Conservation (phyloP, 1,284 basidiomycete genomes). For the Sanghuangporus baumii region DNA sequence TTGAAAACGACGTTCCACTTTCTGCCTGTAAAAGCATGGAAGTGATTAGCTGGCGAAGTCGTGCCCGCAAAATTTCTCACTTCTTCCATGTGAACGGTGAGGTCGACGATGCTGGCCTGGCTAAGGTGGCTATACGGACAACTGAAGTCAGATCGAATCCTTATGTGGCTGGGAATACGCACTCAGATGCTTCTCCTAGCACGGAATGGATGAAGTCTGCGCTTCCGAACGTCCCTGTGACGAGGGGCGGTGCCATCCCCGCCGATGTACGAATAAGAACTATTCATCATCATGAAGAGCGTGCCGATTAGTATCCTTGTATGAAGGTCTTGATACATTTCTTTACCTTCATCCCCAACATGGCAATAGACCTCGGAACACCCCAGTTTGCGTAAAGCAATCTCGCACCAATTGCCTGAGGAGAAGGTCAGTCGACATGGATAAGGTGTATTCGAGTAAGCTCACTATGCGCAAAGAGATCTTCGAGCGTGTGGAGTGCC, state of each 20-base stretch:
- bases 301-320: neutral
- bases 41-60: neutral
- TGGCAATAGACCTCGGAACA: slow-evolving; percentile 49
- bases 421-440: neutral
- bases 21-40: neutral
- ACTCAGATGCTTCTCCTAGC: slow-evolving; percentile 31
- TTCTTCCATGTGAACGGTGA: slow-evolving; percentile 42
- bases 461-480: slow-evolving; percentile 45
- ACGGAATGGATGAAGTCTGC: slow-evolving; percentile 43
- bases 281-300: neutral
- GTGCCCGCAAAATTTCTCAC: slow-evolving; percentile 17
- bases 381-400: slow-evolving; percentile 41
- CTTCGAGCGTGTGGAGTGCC: slow-evolving; percentile 38
- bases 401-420: slow-evolving; percentile 36
- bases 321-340: neutral
- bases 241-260: slow-evolving; percentile 44
- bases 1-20: neutral
- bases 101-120: slow-evolving; percentile 48
- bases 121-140: slow-evolving; percentile 18
- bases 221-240: slow-evolving; percentile 52
- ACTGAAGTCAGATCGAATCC: neutral
- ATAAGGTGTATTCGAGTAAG: neutral
- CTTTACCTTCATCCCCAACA: slow-evolving; percentile 42
- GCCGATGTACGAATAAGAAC: slow-evolving; percentile 39
- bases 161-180: slow-evolving; percentile 8